phyloP scores from a whole-genome alignment of 257 asterid species.

The Solanum raphanifolium region DNA sequence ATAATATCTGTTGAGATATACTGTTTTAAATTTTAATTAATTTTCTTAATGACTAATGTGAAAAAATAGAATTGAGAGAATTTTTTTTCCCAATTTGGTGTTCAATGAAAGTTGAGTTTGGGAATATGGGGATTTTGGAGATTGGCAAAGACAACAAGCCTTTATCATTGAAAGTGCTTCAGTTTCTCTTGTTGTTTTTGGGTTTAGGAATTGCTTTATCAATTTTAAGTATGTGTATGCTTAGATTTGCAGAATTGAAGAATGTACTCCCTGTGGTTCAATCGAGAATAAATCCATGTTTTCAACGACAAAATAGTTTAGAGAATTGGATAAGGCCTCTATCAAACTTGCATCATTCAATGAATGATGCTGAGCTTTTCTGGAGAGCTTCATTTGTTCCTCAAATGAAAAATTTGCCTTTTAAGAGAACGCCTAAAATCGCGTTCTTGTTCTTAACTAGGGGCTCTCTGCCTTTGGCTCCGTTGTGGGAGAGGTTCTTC shows the following conservation, averaged over 20 bases:
- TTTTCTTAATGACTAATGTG: not conserved
- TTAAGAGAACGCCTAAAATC: slow-evolving; percentile 57
- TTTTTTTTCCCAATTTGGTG: not conserved
- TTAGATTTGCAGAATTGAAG: slow-evolving; percentile 37
- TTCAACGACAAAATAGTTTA: slow-evolving; percentile 19
- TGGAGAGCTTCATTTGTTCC: slow-evolving; percentile 80
- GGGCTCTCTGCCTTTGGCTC: slow-evolving; percentile 78
- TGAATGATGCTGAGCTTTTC: slow-evolving; percentile 68
- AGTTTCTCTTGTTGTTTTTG: slow-evolving; percentile 51
- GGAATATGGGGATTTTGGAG: slow-evolving; percentile 47
- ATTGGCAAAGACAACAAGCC: slow-evolving; percentile 55
- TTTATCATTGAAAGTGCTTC: slow-evolving; percentile 55
- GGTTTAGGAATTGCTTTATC: slow-evolving; percentile 61
- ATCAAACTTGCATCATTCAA: slow-evolving; percentile 32
- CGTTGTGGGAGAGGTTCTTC: slow-evolving; percentile 78
- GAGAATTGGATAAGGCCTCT: slow-evolving; percentile 49
- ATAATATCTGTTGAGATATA: not conserved
- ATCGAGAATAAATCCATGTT: slow-evolving; percentile 35
- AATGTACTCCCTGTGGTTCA: slow-evolving; percentile 10
- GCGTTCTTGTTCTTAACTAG: slow-evolving; percentile 89
- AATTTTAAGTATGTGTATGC: slow-evolving; percentile 41
- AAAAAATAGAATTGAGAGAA: not conserved
- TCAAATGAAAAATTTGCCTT: slow-evolving; percentile 43
- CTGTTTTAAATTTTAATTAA: not conserved
- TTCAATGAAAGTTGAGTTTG: slow-evolving; percentile 17